A percentile compares a stretch with the other conserved stretches of the same genome.
Evolutionary conservation across 371 early-diverging fungal species (phyloP).

Genomic region (Rhizopus stolonifer): DNA sequence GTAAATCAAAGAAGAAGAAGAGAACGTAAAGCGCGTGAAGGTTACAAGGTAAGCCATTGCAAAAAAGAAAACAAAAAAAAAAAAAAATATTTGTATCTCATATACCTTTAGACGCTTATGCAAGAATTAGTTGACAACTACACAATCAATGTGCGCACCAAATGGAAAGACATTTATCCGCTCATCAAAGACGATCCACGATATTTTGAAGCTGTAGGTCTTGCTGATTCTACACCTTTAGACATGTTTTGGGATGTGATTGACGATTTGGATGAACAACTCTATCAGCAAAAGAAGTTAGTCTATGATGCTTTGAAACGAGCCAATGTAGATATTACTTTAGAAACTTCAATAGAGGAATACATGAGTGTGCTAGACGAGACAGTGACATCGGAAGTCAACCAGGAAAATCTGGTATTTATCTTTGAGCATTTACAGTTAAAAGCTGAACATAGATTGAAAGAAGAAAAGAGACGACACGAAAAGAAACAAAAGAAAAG

Average conservation of each 20-base stretch:
- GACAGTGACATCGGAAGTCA: conserved; percentile 14
- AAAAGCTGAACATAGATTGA: conserved; percentile 61
- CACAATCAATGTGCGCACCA: conserved; percentile 64
- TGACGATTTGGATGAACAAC: conserved; percentile 75
- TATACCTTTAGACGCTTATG: conserved; percentile 50
- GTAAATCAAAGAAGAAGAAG: conserved; percentile 46
- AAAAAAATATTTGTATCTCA: not conserved
- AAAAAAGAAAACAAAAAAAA: not conserved
- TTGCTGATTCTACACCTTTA: conserved; percentile 82
- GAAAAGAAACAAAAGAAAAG: conserved; percentile 68
- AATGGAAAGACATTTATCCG: conserved; percentile 87
- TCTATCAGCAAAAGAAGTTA: conserved; percentile 69
- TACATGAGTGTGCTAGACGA: conserved; percentile 25
- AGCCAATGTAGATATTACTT: conserved; percentile 48
- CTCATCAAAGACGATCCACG: conserved; percentile 68
- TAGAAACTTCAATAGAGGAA: conserved; percentile 52
- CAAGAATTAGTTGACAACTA: conserved; percentile 53
- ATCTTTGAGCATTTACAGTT: conserved; percentile 34
- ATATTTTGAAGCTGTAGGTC: conserved; percentile 75
- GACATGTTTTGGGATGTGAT: conserved; percentile 92
- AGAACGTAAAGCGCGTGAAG: conserved; percentile 73
- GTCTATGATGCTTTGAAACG: conserved; percentile 59
- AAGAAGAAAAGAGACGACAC: conserved; percentile 75
- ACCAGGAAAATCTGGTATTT: conserved; percentile 22
- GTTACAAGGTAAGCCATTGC: conserved; percentile 46